These are phyloP conservation scores for Arachnopeziza araneosa DNA, from an alignment of 2,329 filamentous ascomycete genomes.

Conservation along the genomic window DNA sequence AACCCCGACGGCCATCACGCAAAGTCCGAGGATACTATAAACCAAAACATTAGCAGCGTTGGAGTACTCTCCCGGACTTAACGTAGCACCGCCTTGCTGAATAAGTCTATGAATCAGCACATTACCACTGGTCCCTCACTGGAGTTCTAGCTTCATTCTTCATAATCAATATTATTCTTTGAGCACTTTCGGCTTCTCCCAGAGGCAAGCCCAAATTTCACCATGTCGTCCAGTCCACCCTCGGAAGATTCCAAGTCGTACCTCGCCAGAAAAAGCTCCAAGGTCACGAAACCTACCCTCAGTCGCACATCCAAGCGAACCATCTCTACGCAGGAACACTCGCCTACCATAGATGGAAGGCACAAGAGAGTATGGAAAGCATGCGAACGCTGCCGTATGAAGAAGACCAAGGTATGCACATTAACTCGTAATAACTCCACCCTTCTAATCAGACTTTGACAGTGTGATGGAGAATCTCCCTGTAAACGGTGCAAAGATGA, in stretches of 20 bases:
- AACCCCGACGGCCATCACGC: neutral
- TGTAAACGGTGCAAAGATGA: conserved; percentile 64
- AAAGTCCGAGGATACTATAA: neutral
- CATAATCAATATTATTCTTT: neutral
- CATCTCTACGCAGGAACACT: conserved; percentile 25
- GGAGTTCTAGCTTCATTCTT: neutral
- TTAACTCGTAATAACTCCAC: neutral
- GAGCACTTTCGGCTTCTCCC: neutral
- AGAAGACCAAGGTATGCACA: conserved; percentile 57
- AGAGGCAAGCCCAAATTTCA: neutral
- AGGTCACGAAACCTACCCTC: conserved; percentile 17
- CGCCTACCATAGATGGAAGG: conserved; percentile 44
- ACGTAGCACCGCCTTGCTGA: neutral
- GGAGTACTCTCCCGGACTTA: neutral
- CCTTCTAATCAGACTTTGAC: conserved; percentile 6
- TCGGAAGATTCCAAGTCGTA: conserved; percentile 17
- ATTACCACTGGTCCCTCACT: neutral
- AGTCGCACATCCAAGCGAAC: conserved; percentile 19
- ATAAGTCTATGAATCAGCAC: neutral
- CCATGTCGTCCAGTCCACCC: conserved; percentile 7
- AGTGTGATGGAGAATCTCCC: conserved; percentile 62
- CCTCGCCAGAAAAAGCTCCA: conserved; percentile 14
- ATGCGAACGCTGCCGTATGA: conserved; percentile 62
- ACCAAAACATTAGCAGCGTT: neutral
- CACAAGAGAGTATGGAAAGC: conserved; percentile 64